phyloP scores from a whole-genome alignment of 2,329 filamentous ascomycete species.

The Plectosphaerella cucumerina region DNA sequence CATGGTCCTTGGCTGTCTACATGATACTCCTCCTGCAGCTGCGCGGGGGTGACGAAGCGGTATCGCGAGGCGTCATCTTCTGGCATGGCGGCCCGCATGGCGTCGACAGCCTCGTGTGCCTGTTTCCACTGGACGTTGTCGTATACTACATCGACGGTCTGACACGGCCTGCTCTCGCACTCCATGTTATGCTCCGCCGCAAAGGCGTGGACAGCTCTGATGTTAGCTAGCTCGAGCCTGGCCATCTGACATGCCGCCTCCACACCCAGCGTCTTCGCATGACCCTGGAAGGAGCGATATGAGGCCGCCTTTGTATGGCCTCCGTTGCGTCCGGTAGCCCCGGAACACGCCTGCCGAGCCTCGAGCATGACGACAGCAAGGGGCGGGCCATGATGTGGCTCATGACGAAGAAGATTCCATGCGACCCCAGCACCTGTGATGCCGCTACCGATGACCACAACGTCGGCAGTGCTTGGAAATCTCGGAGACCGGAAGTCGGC shows the following conservation, averaged over 20 bases:
- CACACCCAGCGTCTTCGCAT: constrained; percentile 39
- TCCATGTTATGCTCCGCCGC: constrained; percentile 40
- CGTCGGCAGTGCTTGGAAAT: constrained; percentile 35
- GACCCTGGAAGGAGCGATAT: constrained; percentile 44
- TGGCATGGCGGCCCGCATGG: constrained; percentile 41
- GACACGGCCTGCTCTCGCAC: constrained; percentile 45
- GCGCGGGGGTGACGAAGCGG: constrained; percentile 33
- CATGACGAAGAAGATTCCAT: constrained; percentile 14
- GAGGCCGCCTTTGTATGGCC: constrained; percentile 45
- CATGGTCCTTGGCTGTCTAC: constrained; percentile 25
- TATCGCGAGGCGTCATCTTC: constrained; percentile 38
- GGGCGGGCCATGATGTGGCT: constrained; percentile 12
- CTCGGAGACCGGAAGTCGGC: constrained; percentile 13
- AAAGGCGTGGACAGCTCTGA: constrained; percentile 51
- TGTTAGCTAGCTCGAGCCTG: constrained; percentile 47
- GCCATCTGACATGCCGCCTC: constrained; percentile 46
- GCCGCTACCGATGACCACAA: constrained; percentile 52
- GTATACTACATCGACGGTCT: constrained; percentile 56
- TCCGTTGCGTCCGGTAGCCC: constrained; percentile 51
- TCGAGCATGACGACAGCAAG: constrained; percentile 41
- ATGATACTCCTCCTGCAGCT: constrained; percentile 27
- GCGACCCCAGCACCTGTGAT: constrained; percentile 44
- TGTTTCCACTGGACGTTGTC: constrained; percentile 36
- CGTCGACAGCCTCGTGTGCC: constrained; percentile 32
- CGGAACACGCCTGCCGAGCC: constrained; percentile 43